Evolutionary conservation across 1,284 basidiomycete genomes (phyloP).

Genomic region (Rhodotorula sp.): DNA sequence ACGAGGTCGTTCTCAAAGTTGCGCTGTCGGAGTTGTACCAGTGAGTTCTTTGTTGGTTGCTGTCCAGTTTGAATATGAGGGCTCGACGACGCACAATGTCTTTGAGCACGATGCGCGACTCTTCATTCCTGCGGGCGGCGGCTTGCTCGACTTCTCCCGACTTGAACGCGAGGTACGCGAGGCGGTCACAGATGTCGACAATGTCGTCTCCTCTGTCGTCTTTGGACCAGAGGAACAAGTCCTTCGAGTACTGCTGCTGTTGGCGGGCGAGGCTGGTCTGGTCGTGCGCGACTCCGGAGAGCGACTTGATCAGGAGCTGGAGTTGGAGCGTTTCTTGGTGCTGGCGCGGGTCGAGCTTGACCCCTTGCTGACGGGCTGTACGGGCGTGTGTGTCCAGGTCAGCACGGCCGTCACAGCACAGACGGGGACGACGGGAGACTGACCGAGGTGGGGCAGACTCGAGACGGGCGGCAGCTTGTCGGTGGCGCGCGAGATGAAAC

Average conservation of each 20-base stretch:
- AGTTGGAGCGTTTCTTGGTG: conserved; percentile 38
- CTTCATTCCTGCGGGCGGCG: conserved; percentile 33
- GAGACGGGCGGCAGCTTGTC: conserved; percentile 2
- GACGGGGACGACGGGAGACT: neutral
- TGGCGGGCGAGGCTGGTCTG: conserved; percentile 34
- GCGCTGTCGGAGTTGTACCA: conserved; percentile 17
- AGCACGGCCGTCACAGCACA: too few relatives aligned
- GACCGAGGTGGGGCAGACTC: conserved; percentile 5
- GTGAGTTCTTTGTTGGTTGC: neutral
- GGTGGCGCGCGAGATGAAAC: neutral
- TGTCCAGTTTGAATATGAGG: too few relatives aligned
- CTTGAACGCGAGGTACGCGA: conserved; percentile 41
- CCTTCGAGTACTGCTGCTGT: conserved; percentile 30
- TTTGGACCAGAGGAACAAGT: conserved; percentile 36
- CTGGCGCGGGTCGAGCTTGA: conserved; percentile 13
- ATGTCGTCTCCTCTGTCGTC: conserved; percentile 41
- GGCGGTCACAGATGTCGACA: conserved; percentile 40
- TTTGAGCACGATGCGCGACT: conserved; percentile 36
- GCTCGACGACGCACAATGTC: conserved; percentile 23
- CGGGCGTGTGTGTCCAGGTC: too few relatives aligned
- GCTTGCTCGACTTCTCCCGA: conserved; percentile 36
- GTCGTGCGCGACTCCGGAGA: conserved; percentile 34
- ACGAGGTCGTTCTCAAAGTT: conserved; percentile 43
- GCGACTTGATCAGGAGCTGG: conserved; percentile 42
- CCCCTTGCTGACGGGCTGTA: conserved; percentile 18